Percentiles rank a stretch among this genome's conserved stretches.
These are phyloP conservation scores for Citrus unshiu DNA, from an alignment of 345 rosid species.

Conservation along the genomic window DNA sequence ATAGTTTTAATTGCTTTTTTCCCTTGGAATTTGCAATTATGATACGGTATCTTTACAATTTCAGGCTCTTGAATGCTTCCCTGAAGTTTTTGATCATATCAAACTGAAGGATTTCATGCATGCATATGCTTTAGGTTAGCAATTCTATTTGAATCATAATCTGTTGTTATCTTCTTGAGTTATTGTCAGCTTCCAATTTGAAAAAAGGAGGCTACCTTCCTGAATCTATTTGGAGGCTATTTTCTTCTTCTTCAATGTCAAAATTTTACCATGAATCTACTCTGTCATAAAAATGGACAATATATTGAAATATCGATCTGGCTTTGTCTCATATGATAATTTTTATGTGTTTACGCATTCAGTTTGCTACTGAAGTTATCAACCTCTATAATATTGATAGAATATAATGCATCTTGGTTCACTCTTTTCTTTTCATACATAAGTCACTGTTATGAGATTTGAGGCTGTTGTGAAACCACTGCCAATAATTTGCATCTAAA, in stretches of 20 bases:
- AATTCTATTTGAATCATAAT: conserved; percentile 11
- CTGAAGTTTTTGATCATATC: conserved; percentile 27
- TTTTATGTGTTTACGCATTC: neutral
- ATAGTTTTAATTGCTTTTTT: neutral
- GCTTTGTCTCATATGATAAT: neutral
- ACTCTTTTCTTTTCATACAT: neutral
- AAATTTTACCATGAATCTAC: neutral
- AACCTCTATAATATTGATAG: neutral
- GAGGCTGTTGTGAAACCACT: neutral
- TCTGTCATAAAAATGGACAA: neutral
- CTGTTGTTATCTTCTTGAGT: neutral
- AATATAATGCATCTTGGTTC: neutral
- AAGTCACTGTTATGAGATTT: neutral
- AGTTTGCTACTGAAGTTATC: neutral
- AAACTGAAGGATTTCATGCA: conserved; percentile 60
- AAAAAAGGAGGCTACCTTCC: neutral
- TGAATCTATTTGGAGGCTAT: neutral
- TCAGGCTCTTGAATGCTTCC: conserved; percentile 47
- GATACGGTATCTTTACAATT: neutral
- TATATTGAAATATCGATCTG: neutral
- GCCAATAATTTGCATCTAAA: neutral
- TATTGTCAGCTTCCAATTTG: neutral
- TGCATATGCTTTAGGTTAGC: conserved; percentile 71
- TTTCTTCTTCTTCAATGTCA: neutral
- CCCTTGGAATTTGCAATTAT: conserved; percentile 13